These are phyloP conservation scores for Penicillium capsulatum DNA, from an alignment of 2,329 filamentous ascomycete species.

Conservation along the genomic window DNA sequence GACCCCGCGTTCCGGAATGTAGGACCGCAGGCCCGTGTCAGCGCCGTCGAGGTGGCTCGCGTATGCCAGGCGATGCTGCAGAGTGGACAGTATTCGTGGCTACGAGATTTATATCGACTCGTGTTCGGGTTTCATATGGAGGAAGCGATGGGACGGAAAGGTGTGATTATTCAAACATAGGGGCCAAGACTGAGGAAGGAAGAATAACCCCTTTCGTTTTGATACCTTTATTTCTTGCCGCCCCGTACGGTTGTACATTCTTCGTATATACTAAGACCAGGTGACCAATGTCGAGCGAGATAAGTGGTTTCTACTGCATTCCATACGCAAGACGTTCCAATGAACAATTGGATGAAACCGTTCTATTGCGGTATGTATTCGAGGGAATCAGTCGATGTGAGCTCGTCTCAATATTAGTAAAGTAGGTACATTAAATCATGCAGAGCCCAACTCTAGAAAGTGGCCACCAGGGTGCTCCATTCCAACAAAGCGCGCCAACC, in stretches of 20 bases:
- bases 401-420: not conserved
- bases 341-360: too few relatives aligned
- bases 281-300: too few relatives aligned
- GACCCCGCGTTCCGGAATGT: constrained; percentile 62
- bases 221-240: too few relatives aligned
- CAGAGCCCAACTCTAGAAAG: not conserved
- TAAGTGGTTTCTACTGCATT: too few relatives aligned
- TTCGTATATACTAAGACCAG: too few relatives aligned
- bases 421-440: constrained; percentile 1
- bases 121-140: constrained; percentile 83
- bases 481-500: not conserved
- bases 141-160: constrained; percentile 66
- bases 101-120: constrained; percentile 74
- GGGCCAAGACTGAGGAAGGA: too few relatives aligned
- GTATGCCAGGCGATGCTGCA: constrained; percentile 72
- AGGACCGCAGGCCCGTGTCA: constrained; percentile 32
- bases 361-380: not conserved
- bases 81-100: constrained; percentile 69
- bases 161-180: constrained; percentile 44
- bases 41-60: constrained; percentile 71
- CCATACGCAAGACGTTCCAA: too few relatives aligned
- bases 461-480: not conserved
- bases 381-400: not conserved
- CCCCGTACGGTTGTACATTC: too few relatives aligned
- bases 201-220: too few relatives aligned